Conservation (phyloP, 371 early-diverging fungal species). For the Funneliformis caledonium region DNA sequence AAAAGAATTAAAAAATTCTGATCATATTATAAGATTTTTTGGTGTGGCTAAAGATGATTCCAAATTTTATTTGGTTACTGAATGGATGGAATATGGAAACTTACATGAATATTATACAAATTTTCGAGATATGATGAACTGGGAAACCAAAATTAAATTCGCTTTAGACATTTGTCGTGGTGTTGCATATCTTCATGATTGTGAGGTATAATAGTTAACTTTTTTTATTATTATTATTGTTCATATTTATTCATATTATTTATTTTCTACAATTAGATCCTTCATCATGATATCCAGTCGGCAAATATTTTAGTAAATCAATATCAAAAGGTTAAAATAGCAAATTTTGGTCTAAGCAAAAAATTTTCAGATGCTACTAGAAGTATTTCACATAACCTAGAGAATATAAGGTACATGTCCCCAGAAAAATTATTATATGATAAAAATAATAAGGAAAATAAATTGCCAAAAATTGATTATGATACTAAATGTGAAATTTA, state of each 20-base stretch:
- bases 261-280: not conserved
- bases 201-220: not conserved
- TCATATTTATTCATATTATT: too few species aligned
- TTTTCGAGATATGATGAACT: not conserved
- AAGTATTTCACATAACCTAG: not conserved
- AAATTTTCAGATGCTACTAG: not conserved
- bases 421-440: slow-evolving; percentile 22
- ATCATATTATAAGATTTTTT: slow-evolving; percentile 21
- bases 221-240: too few species aligned
- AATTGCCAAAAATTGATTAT: not conserved
- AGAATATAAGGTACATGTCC: slow-evolving; percentile 17
- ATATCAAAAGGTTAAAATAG: slow-evolving; percentile 18
- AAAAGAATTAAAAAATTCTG: slow-evolving; percentile 1
- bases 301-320: slow-evolving; percentile 31
- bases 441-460: not conserved
- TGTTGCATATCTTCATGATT: not conserved
- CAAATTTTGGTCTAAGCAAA: slow-evolving; percentile 3
- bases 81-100: slow-evolving; percentile 13
- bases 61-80: slow-evolving; percentile 15
- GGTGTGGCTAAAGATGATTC: not conserved
- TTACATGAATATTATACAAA: slow-evolving; percentile 3
- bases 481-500: slow-evolving; percentile 37
- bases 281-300: slow-evolving; percentile 28
- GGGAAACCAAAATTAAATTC: not conserved
- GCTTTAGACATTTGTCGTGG: slow-evolving; percentile 35